Base-by-base conservation (phyloP, 768 basidiomycete species). In the Polyporus arcularius region DNA sequence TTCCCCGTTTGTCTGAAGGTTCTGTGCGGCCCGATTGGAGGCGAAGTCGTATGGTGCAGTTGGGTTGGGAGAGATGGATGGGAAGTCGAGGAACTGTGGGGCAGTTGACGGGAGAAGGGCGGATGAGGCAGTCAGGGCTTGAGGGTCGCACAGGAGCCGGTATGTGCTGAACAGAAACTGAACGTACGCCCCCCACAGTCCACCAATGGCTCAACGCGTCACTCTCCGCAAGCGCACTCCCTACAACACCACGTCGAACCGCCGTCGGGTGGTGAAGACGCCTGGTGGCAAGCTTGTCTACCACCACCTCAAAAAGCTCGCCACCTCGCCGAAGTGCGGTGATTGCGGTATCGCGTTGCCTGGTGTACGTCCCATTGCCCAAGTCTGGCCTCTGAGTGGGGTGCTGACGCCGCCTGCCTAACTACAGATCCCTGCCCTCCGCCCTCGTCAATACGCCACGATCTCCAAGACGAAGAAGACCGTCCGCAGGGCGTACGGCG, bases 391-490 rank as follows among this genome's bases (percentile, higher is more conserved):
- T 26, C 21, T 26, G 1, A 26, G 21, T 26, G 21, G 21, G 18
- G 31, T 15, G 31, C 39, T 26, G 32, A 50, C 43, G 30, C 32
- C 48, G n/a, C 51, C 26, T n/a, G 10, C 12, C 39, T 40, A 43
- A 55, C 16, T 47, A 4, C 58, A 98, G 96, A 80, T 98, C 70
- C 92, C 93, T 68, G 94, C 96, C 41, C 92, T 98, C 72, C 93
- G 97, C 64, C 97, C 97, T 32, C 91, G 95, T 67, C 80, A 96
- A 77, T 98, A 97, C 75, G 94, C 96, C 16, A 92, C 88, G 60
- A 89, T 98, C 73, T 96, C 95, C 60, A 98, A 98, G 82, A 90
- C 95, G 71, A 86, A 93, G 79, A 99, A 98, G 88, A 94, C 93
- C 52, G 96, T 99, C 63, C 87, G 85, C 71, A 82, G 97, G 66